Evolutionary conservation across 805 yeast genomes (phyloP), one percentile per base, ranked within the genome.

Genomic region (Spathaspora hagerdaliae): DNA sequence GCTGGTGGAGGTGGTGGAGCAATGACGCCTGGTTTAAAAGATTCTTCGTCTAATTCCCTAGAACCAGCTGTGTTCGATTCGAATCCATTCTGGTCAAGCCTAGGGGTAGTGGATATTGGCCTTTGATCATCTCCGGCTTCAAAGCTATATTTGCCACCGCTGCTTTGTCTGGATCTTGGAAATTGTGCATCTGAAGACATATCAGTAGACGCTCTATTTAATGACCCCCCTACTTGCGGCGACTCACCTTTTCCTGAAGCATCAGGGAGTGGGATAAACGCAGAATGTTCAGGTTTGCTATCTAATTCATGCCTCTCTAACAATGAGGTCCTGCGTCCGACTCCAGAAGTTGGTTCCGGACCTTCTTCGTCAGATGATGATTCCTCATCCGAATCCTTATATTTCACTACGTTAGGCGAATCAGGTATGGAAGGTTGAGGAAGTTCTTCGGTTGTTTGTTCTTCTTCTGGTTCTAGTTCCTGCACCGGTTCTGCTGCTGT

Each of bases 1-100:
- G 83, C 67, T 34, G 83, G 83, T 4, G 76, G 74, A 6, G 84
- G 83, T 4, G 76, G 74, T 6, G 84, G 83, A 1, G 48, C 47
- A 32, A 10, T 32, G 7, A 27, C 29, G 40, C n/a, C 26, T 41
- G 43, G 13, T 41, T 7, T 40, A 9, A 15, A 32, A 19, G 24
- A 19, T 19, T 19, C 24, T 19, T 19, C 24, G 24, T 19, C 24
- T 19, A 19, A 19, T 19, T 7, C 26, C 6, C 13, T 14, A 26
- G 33, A 7, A 15, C 26, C 41, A 15, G 13, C 41, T 9, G n/a
- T 11, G 42, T 11, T n/a, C 10, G 27, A 27, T 33, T 39, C 38
- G 8, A 44, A 41, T 35, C 45, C 29, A 26, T 40, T 36, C 14
- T 47, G 53, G n/a, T 47, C 45, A 19, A 45, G 33, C 37, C 54